Percentiles rank a stretch among this genome's conserved stretches.
These are phyloP conservation scores for Lophiotrema nucula DNA, from an alignment of 495 filamentous ascomycete genomes.

Conservation along the genomic window DNA sequence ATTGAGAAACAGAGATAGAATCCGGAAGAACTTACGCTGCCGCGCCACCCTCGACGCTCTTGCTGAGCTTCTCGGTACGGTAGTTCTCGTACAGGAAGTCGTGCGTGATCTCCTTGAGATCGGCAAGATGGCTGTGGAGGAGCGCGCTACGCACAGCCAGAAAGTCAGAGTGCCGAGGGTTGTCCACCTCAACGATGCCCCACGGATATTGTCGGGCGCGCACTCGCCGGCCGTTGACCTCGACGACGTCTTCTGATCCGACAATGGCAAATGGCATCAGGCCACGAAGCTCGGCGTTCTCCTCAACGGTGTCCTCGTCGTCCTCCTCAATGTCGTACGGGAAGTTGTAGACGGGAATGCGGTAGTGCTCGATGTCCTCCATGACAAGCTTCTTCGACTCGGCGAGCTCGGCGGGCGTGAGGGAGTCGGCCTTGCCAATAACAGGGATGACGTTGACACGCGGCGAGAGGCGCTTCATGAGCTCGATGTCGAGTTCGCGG, in stretches of 20 bases:
- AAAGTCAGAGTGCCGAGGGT: conserved; percentile 98
- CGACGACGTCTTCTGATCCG: conserved; percentile 89
- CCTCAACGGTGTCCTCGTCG: conserved; percentile 98
- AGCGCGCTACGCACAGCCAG: conserved; percentile 94
- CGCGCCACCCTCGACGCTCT: conserved; percentile 92
- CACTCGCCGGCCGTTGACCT: conserved; percentile 88
- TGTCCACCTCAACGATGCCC: conserved; percentile 98
- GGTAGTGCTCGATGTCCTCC: conserved; percentile 99
- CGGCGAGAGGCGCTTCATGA: conserved; percentile 98
- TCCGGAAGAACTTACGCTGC: conserved; percentile 65
- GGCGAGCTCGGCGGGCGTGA: conserved; percentile 92
- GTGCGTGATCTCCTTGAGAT: conserved; percentile 98
- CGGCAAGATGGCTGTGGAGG: conserved; percentile 93
- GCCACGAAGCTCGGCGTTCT: conserved; percentile 94
- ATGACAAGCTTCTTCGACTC: conserved; percentile 99
- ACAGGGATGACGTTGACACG: conserved; percentile 99
- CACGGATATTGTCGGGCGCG: conserved; percentile 96
- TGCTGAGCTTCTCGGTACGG: conserved; percentile 99
- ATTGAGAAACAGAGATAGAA: conserved; percentile 8
- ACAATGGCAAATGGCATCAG: conserved; percentile 99
- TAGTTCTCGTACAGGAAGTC: conserved; percentile 99
- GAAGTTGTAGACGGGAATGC: conserved; percentile 99
- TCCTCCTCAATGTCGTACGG: conserved; percentile 99
- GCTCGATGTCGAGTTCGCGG: conserved; percentile 96
- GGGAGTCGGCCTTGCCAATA: conserved; percentile 95